phyloP scores from a whole-genome alignment of 2,329 filamentous ascomycete genomes.

The Sordariomycetes sp. region DNA sequence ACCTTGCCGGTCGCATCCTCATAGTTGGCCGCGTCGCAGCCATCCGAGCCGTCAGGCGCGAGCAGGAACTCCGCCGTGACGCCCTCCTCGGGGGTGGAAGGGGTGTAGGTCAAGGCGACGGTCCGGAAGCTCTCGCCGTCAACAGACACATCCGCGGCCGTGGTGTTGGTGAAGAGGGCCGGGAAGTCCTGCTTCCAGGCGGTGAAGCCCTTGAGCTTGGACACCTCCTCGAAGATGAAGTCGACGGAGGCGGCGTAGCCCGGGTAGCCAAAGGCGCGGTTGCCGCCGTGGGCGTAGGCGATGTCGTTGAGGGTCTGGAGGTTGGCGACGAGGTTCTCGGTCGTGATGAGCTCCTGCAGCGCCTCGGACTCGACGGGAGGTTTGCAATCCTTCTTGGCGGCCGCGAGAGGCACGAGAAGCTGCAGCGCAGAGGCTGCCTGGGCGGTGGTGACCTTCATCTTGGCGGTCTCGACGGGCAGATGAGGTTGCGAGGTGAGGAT shows the following conservation, averaged over 20 bases:
- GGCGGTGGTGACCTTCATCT: slow-evolving; percentile 1
- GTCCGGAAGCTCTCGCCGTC: slow-evolving; percentile 14
- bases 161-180: slow-evolving; percentile 33
- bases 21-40: slow-evolving; percentile 16
- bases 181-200: slow-evolving; percentile 40
- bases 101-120: slow-evolving; percentile 19
- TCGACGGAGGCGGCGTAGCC: slow-evolving; percentile 40
- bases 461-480: not conserved
- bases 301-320: slow-evolving; percentile 36
- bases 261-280: slow-evolving; percentile 41
- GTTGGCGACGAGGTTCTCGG: slow-evolving; percentile 30
- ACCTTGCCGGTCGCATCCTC: slow-evolving; percentile 16
- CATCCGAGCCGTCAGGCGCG: slow-evolving; percentile 15
- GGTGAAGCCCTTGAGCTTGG: slow-evolving; percentile 23
- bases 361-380: slow-evolving; percentile 21
- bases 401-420: slow-evolving; percentile 1
- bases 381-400: slow-evolving; percentile 4
- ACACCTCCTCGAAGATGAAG: slow-evolving; percentile 35
- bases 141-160: slow-evolving; percentile 30
- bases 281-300: slow-evolving; percentile 38
- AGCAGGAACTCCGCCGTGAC: slow-evolving; percentile 15
- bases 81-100: slow-evolving; percentile 18
- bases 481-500: not conserved
- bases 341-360: slow-evolving; percentile 27
- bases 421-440: not conserved